Conservation (phyloP, 768 basidiomycete genomes). For the Omphalotus guepiniiformis region DNA sequence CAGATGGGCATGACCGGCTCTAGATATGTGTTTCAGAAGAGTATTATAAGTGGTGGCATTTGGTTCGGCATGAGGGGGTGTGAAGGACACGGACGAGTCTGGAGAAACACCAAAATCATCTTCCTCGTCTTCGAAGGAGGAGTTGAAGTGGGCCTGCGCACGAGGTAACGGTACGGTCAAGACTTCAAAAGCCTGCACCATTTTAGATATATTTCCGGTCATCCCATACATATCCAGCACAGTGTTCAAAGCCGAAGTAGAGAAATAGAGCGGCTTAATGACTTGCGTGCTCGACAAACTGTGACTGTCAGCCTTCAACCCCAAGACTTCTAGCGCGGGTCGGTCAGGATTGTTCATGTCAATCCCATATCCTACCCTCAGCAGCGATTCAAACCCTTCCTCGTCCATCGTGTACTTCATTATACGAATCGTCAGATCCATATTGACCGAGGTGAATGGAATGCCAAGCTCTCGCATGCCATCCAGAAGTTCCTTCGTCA, state of each 20-base stretch:
- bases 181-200: conserved; percentile 75
- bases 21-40: conserved; percentile 56
- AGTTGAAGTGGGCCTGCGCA: conserved; percentile 41
- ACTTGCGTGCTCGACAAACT: not conserved
- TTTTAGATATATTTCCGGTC: conserved; percentile 53
- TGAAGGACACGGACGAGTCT: conserved; percentile 27
- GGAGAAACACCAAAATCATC: conserved; percentile 44
- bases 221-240: conserved; percentile 68
- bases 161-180: conserved; percentile 67
- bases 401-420: conserved; percentile 60
- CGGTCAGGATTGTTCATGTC: conserved; percentile 75
- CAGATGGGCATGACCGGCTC: conserved; percentile 42
- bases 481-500: conserved; percentile 46
- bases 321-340: conserved; percentile 42
- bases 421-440: conserved; percentile 67
- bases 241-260: conserved; percentile 67
- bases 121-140: conserved; percentile 60
- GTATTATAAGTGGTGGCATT: conserved; percentile 66
- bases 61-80: conserved; percentile 38
- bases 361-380: conserved; percentile 71
- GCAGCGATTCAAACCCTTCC: conserved; percentile 50
- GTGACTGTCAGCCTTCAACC: not conserved
- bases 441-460: conserved; percentile 51
- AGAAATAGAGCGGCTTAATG: conserved; percentile 42
- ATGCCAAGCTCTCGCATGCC: conserved; percentile 53